phyloP scores from a whole-genome alignment of 2,329 filamentous ascomycete species.

The Bimuria novae-zelandiae region DNA sequence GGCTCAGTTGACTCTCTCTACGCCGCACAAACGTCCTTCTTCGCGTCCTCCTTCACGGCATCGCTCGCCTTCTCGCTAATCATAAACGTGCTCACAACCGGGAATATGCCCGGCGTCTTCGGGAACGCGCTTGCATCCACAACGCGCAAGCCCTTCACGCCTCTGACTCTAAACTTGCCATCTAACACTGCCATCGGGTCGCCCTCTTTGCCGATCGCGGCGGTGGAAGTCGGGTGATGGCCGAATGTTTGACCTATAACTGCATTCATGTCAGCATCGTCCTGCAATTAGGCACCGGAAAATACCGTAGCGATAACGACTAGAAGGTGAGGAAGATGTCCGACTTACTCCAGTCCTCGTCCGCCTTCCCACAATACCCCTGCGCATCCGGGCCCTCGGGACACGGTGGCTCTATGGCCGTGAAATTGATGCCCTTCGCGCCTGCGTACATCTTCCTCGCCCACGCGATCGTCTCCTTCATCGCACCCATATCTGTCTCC shows the following conservation, averaged over 20 bases:
- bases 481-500: constrained; percentile 48
- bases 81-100: constrained; percentile 54
- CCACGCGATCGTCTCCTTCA: constrained; percentile 61
- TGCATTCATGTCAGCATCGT: not conserved
- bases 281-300: not conserved
- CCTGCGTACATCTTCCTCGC: constrained; percentile 54
- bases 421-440: constrained; percentile 37
- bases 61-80: constrained; percentile 24
- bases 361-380: constrained; percentile 32
- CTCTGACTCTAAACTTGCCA: constrained; percentile 60
- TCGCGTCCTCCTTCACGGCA: constrained; percentile 21
- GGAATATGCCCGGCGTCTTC: constrained; percentile 56
- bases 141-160: constrained; percentile 60
- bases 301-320: not conserved
- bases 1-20: no score
- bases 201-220: constrained; percentile 58
- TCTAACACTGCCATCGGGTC: constrained; percentile 63
- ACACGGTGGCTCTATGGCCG: constrained; percentile 50
- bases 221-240: constrained; percentile 62
- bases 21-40: constrained; percentile 11
- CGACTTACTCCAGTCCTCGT: constrained; percentile 32
- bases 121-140: constrained; percentile 66
- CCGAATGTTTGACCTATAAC: constrained; percentile 47
- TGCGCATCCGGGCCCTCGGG: constrained; percentile 46
- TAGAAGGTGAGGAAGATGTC: not conserved